Evolutionary conservation across 768 basidiomycete species (phyloP).

Genomic region (Phylloporus sp.): DNA sequence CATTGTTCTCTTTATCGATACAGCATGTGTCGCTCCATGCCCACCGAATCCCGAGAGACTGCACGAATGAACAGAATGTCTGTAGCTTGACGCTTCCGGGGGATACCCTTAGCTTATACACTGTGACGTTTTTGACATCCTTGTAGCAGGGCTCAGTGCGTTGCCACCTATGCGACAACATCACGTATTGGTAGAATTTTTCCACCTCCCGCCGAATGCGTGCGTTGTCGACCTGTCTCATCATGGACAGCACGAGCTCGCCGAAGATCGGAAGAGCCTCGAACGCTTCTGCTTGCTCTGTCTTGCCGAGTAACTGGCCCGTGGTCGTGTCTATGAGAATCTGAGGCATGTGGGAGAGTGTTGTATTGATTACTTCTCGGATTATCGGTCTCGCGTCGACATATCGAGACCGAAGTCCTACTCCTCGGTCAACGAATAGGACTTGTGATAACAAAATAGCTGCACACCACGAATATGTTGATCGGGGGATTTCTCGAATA

Average conservation of each 20-base stretch:
- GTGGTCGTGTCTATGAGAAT: background rate
- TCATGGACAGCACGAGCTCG: background rate
- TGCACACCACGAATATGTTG: too few relatives aligned
- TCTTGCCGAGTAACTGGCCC: background rate
- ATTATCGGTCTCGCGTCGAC: background rate
- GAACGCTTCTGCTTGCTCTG: background rate
- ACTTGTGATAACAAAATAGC: too few relatives aligned
- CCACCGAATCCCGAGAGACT: slow-evolving; percentile 9
- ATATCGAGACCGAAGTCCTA: background rate
- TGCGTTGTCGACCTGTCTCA: background rate
- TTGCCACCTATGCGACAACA: slow-evolving; percentile 6
- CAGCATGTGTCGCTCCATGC: slow-evolving; percentile 18
- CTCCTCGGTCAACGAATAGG: background rate
- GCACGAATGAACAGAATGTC: background rate
- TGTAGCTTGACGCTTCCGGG: slow-evolving; percentile 5
- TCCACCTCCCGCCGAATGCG: background rate
- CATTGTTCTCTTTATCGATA: background rate
- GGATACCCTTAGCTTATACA: slow-evolving; percentile 3
- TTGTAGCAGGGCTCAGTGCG: background rate
- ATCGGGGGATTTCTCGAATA: too few relatives aligned
- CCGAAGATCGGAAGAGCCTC: background rate
- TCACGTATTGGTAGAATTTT: background rate
- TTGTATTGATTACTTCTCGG: background rate
- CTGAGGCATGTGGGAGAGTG: background rate
- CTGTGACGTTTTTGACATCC: background rate